phyloP scores from a whole-genome alignment of 2,329 filamentous ascomycete species.

The Colletotrichum euphorbiae region DNA sequence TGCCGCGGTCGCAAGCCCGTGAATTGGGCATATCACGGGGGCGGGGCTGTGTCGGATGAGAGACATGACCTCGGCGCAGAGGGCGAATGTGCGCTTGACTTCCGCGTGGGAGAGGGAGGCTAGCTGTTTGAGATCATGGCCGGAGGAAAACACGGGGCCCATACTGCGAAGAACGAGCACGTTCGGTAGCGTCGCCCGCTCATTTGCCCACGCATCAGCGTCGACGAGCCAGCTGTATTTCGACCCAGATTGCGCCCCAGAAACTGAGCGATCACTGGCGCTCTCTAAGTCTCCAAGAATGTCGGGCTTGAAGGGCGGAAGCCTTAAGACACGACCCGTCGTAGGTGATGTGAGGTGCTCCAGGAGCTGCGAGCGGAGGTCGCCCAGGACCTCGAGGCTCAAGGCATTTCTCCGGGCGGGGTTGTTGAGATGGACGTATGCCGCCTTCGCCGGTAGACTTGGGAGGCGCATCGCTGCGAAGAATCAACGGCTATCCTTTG shows the following conservation, averaged over 20 bases:
- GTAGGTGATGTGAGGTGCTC: constrained; percentile 42
- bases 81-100: constrained; percentile 43
- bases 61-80: constrained; percentile 48
- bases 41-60: constrained; percentile 48
- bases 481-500: no score
- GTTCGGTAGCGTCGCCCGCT: constrained; percentile 43
- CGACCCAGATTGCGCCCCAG: neutral
- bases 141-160: constrained; percentile 48
- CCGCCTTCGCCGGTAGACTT: constrained; percentile 44
- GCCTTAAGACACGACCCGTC: constrained; percentile 42
- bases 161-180: constrained; percentile 48
- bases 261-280: neutral
- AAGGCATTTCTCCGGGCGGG: constrained; percentile 45
- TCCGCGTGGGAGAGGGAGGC: constrained; percentile 24
- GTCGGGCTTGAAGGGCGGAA: constrained; percentile 45
- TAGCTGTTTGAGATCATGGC: constrained; percentile 48
- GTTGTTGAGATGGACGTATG: constrained; percentile 45
- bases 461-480: constrained; percentile 38
- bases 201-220: constrained; percentile 42
- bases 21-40: constrained; percentile 47
- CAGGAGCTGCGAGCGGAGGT: constrained; percentile 44
- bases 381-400: constrained; percentile 42
- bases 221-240: constrained; percentile 47
- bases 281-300: constrained; percentile 40
- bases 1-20: constrained; percentile 48